Conservation (phyloP, 441 rosid species). For the Bruguiera hainesii region DNA sequence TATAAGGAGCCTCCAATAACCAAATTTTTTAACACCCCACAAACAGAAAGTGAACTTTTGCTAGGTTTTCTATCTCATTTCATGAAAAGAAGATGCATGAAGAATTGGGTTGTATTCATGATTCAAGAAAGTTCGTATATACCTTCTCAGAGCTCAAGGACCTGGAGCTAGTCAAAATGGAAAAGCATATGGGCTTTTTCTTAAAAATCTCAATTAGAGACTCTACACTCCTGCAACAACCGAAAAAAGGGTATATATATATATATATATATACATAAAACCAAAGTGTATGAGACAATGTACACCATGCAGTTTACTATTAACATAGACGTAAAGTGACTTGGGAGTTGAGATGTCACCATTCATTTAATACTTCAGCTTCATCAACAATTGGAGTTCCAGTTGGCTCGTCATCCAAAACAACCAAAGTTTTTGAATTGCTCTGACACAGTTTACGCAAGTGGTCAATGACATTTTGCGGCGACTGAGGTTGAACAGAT, state of each 20-base stretch:
- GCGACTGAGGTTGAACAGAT: constrained; percentile 92
- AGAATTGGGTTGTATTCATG: constrained; percentile 13
- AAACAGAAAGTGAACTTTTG: constrained; percentile 3
- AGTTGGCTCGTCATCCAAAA: constrained; percentile 98
- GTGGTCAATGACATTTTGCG: constrained; percentile 64
- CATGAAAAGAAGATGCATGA: constrained; percentile 5
- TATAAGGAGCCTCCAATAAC: neutral
- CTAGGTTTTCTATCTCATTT: neutral
- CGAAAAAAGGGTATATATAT: neutral
- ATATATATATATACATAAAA: neutral
- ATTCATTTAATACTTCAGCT: constrained; percentile 94
- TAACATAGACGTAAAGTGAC: constrained; percentile 6
- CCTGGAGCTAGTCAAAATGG: constrained; percentile 90
- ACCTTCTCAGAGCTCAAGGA: constrained; percentile 91
- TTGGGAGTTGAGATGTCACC: constrained; percentile 42
- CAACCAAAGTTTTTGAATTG: constrained; percentile 73
- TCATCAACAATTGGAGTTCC: constrained; percentile 98
- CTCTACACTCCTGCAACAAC: constrained; percentile 59
- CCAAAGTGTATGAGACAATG: neutral
- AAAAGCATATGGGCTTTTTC: constrained; percentile 77
- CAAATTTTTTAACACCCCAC: constrained; percentile 4
- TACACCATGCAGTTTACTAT: neutral
- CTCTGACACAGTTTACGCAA: constrained; percentile 54
- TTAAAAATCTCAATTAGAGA: constrained; percentile 71
- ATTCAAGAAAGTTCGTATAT: constrained; percentile 13